Evolutionary conservation across 306 rosid genomes (phyloP), one percentile per base, ranked within the genome.

Genomic region (Oemleria cerasiformis): DNA sequence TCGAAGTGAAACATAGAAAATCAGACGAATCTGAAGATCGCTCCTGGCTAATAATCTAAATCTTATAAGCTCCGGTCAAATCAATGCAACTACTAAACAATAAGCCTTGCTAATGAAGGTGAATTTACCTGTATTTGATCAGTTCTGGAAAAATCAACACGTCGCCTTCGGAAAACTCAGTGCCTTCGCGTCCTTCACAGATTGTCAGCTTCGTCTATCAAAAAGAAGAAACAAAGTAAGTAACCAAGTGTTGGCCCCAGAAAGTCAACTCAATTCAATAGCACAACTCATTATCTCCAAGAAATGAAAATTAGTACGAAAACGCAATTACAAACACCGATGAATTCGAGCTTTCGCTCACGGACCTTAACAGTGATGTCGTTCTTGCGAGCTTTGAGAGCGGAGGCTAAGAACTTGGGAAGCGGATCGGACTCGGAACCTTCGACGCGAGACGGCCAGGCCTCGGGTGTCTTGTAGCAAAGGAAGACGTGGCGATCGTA

Each of bases 401-500:
- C 84, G 9, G 80, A 42, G 25, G 87, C 85, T 9, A 93, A 68
- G 53, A 73, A 79, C 70, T 93, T 88, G 5, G 88, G 87, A 1
- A 91, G 88, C 12, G 88, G 87, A 84, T 93, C 97, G 43, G 80
- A 75, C 8, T 90, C 87, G 36, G 92, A 83, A 65, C 80, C 86
- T 73, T 91, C 98, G 8, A 94, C 82, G 40, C 86, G 89, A 1
- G 94, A 67, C 0, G 92, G 86, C 98, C 98, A 94, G 43, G 50
- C 62, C 71, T 40, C 82, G 63, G 83, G 90, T 67, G 77, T 84
- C 92, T 85, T 86, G 83, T 91, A 89, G 73, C 98, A 91, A 49
- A 88, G 89, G 76, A 94, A 94, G 0, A 94, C 87, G 68, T 94
- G 98, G 72, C 97, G 97, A 39, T 84, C 92, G 86, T 94, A 91